These are phyloP conservation scores for Penicillium manginii DNA, from an alignment of 495 filamentous ascomycete species.

Conservation along the genomic window DNA sequence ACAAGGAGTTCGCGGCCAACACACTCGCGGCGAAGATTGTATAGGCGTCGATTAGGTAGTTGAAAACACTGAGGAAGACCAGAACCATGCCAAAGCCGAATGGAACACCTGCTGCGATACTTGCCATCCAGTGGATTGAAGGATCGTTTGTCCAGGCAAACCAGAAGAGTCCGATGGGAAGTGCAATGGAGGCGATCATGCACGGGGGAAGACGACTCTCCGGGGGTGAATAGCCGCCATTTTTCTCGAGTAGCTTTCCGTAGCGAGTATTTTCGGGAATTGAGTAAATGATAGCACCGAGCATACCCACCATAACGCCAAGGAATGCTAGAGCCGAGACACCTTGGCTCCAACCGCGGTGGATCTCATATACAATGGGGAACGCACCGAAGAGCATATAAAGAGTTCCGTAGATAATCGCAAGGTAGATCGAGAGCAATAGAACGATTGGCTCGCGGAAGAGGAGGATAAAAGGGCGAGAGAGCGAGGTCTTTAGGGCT, in stretches of 20 bases:
- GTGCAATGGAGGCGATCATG: conserved; percentile 36
- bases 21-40: conserved; percentile 75
- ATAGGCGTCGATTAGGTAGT: conserved; percentile 73
- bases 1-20: conserved; percentile 68
- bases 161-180: conserved; percentile 53
- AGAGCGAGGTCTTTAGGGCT: conserved; percentile 39
- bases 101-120: conserved; percentile 59
- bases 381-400: conserved; percentile 78
- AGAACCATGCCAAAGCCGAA: conserved; percentile 71
- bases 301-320: conserved; percentile 78
- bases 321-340: conserved; percentile 70
- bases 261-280: conserved; percentile 48
- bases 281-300: conserved; percentile 53
- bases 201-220: conserved; percentile 42
- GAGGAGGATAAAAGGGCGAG: conserved; percentile 42
- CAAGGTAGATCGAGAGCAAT: conserved; percentile 65
- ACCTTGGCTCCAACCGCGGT: conserved; percentile 73
- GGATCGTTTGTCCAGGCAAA: conserved; percentile 68
- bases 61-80: conserved; percentile 69
- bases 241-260: conserved; percentile 28
- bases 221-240: conserved; percentile 37
- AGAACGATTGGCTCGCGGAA: conserved; percentile 57
- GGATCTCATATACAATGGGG: conserved; percentile 72
- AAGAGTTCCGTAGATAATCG: conserved; percentile 69
- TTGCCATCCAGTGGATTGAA: conserved; percentile 64